Conservation (phyloP, 192 early-diverging fungal species). For the Gigaspora rosea region DNA sequence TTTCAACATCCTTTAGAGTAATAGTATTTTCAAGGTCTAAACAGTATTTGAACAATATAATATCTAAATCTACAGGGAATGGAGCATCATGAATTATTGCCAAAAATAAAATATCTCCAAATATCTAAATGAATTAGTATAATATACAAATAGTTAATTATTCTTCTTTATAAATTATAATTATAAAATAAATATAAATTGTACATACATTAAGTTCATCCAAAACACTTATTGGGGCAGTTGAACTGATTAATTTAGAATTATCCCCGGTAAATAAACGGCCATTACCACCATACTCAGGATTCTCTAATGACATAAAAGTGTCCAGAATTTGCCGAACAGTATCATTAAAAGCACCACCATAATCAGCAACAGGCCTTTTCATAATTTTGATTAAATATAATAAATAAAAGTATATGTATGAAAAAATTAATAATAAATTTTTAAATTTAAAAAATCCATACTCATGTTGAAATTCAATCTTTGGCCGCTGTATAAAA, state of each 20-base stretch:
- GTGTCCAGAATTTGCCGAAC: not conserved
- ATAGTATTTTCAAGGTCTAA: not conserved
- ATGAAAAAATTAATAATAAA: not conserved
- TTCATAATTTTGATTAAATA: not conserved
- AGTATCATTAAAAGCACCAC: not conserved
- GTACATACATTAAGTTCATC: slow-evolving; percentile 1
- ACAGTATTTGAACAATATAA: not conserved
- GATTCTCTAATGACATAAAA: not conserved
- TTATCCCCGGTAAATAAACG: not conserved
- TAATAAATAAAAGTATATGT: not conserved
- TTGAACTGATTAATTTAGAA: not conserved
- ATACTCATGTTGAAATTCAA: not conserved
- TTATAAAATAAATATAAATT: not conserved
- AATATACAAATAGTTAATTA: not conserved
- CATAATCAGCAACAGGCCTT: not conserved
- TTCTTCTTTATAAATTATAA: not conserved
- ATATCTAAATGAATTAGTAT: not conserved
- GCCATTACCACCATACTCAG: not conserved
- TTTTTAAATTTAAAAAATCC: not conserved
- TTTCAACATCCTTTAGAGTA: not conserved
- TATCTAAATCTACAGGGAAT: not conserved
- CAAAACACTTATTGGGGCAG: not conserved
- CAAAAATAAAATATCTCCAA: slow-evolving; percentile 4
- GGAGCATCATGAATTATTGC: not conserved
- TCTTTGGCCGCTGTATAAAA: not conserved